Base-by-base conservation (phyloP, 495 filamentous ascomycete genomes). In the Extremus antarcticus region DNA sequence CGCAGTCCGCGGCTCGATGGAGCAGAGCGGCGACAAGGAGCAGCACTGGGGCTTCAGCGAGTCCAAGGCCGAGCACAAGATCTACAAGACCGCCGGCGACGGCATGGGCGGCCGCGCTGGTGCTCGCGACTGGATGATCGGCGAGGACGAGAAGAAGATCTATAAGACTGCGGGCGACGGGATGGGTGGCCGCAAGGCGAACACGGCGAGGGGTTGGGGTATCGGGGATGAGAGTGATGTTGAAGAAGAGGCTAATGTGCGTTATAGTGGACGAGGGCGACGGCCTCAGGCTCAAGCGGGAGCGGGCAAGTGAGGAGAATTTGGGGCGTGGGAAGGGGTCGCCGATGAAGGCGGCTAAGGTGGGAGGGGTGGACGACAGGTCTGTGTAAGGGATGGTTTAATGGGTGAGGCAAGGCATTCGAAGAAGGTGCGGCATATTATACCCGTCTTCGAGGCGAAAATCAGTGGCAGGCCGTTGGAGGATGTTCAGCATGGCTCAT, bases 101-200 rank as follows among this genome's bases (percentile, higher is more conserved):
- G 87, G 85, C 23, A 88, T 87, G 81, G 85, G 86, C 25, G 83
- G 83, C 46, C 78, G 76, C 57, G 85, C 79, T 65, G 83, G 77
- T 16, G 71, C 70, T n/a, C 68, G 79, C 54, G 66, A 69, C 58
- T 88, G 84, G 84, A 69, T 76, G 7, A 77, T 78, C 59, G 78
- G 81, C 23, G 68, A 38, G 74, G 24, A 11, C n/a, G 49, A 57
- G 50, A 50, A 54, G 52, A 39, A 50, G 39, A 55, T 61, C 10
- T 50, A 63, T 25, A 62, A 60, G 38, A 82, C 77, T 41, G 77
- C 69, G 0, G 85, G 86, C 25, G 81, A 90, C 59, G 86, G 85
- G 20, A 88, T 87, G 81, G 85, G 86, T 25, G 84, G 84, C 45
- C 77, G 76, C 56, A 85, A 78, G 65, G 16, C 25, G 48, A 15